Evolutionary conservation across 345 rosid species (phyloP).

Genomic region (Salix viminalis): DNA sequence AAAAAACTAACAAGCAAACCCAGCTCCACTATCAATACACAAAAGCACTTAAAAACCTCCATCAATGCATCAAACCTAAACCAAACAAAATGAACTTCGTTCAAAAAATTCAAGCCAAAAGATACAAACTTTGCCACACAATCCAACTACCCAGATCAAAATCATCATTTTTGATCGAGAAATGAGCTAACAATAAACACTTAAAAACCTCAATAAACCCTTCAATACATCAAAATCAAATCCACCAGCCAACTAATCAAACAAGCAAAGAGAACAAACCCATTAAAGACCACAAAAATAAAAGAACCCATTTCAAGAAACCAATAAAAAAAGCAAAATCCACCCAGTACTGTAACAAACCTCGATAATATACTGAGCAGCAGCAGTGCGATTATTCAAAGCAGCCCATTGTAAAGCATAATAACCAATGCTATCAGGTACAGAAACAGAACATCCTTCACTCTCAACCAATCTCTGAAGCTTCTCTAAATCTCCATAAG

Average conservation of each 20-base stretch:
- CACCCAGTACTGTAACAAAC: conserved; percentile 11
- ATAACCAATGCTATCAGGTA: conserved; percentile 88
- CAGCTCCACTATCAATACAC: background rate
- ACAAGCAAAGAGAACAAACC: background rate
- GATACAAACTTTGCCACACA: background rate
- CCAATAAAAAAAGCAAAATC: background rate
- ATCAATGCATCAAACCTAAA: background rate
- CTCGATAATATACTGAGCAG: conserved; percentile 85
- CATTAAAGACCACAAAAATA: background rate
- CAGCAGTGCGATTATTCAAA: conserved; percentile 83
- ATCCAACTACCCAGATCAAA: background rate
- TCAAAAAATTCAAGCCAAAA: background rate
- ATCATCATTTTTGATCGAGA: background rate
- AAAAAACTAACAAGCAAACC: background rate
- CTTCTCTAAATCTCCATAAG: conserved; percentile 97
- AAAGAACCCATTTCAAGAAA: background rate
- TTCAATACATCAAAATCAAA: background rate
- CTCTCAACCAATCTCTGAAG: conserved; percentile 86
- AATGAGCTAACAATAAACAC: background rate
- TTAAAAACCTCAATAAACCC: background rate
- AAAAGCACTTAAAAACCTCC: background rate
- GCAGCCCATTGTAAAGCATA: conserved; percentile 89
- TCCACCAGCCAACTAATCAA: background rate
- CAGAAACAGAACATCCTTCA: conserved; percentile 84
- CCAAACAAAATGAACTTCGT: background rate